phyloP scores from a whole-genome alignment of 2,329 filamentous ascomycete genomes.

The Nannizziopsis barbatae region DNA sequence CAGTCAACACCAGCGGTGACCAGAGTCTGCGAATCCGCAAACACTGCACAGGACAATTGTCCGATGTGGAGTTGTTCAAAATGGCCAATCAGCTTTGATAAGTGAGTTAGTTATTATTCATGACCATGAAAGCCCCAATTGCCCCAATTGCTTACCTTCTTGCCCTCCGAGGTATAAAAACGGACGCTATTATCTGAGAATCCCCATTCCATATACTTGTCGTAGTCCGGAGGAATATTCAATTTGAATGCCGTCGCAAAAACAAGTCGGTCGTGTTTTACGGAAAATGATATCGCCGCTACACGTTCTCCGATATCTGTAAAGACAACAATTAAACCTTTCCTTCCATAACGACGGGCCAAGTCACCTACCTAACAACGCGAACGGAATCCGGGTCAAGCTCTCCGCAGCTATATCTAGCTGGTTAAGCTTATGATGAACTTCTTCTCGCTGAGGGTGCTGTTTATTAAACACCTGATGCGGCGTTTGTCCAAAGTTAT shows the following conservation, averaged over 20 bases:
- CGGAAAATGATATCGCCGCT: slow-evolving; percentile 62
- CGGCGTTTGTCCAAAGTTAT: slow-evolving; percentile 96
- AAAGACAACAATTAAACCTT: slow-evolving; percentile 7
- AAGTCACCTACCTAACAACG: slow-evolving; percentile 50
- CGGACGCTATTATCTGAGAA: slow-evolving; percentile 87
- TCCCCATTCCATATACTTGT: slow-evolving; percentile 92
- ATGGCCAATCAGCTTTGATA: slow-evolving; percentile 55
- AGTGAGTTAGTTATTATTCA: not conserved
- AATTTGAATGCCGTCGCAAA: slow-evolving; percentile 75
- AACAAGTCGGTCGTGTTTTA: slow-evolving; percentile 70
- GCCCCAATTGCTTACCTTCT: slow-evolving; percentile 44
- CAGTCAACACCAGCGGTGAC: slow-evolving; percentile 90
- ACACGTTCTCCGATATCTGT: slow-evolving; percentile 64
- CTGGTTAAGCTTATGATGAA: slow-evolving; percentile 52
- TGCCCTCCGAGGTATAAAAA: slow-evolving; percentile 75
- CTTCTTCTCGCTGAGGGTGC: slow-evolving; percentile 65
- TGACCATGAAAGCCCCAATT: not conserved
- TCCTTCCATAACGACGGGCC: not conserved
- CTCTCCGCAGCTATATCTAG: slow-evolving; percentile 69
- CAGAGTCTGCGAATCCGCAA: slow-evolving; percentile 81
- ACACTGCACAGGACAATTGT: slow-evolving; percentile 69
- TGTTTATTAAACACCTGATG: slow-evolving; percentile 80
- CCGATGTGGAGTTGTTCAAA: slow-evolving; percentile 92
- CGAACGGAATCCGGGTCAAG: slow-evolving; percentile 65
- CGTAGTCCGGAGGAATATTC: slow-evolving; percentile 74